Conservation (phyloP, 2,329 filamentous ascomycete species). For the Seiridium unicorne region DNA sequence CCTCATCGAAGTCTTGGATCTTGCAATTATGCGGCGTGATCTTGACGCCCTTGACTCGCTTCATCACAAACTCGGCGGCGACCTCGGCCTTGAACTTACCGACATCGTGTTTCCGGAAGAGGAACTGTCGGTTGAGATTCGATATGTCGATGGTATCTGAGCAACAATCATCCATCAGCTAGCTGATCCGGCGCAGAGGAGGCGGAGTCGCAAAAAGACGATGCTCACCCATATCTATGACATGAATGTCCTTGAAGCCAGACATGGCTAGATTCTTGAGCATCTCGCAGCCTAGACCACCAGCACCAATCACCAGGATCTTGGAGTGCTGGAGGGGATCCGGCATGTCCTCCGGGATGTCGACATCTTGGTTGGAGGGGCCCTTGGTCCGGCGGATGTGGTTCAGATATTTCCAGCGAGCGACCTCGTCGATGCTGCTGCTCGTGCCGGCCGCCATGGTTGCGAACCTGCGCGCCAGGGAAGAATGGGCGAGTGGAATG, state of each 20-base stretch:
- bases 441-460: constrained; percentile 16
- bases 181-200: neutral
- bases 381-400: constrained; percentile 73
- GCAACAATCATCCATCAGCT: neutral
- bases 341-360: constrained; percentile 50
- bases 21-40: constrained; percentile 93
- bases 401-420: constrained; percentile 76
- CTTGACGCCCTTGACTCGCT: constrained; percentile 81
- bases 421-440: constrained; percentile 13
- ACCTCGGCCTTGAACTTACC: constrained; percentile 93
- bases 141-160: constrained; percentile 96
- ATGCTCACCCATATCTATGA: constrained; percentile 87
- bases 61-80: constrained; percentile 87
- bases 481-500: neutral
- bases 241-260: constrained; percentile 94
- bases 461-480: constrained; percentile 4
- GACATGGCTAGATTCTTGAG: constrained; percentile 94
- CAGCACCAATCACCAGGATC: constrained; percentile 80
- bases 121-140: constrained; percentile 95
- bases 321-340: constrained; percentile 67
- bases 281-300: constrained; percentile 93
- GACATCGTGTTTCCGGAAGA: constrained; percentile 89
- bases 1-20: constrained; percentile 95
- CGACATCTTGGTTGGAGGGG: constrained; percentile 73
- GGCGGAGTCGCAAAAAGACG: neutral